Evolutionary conservation across 2,329 filamentous ascomycete genomes (phyloP).

Genomic region (Cryphonectria parasitica): DNA sequence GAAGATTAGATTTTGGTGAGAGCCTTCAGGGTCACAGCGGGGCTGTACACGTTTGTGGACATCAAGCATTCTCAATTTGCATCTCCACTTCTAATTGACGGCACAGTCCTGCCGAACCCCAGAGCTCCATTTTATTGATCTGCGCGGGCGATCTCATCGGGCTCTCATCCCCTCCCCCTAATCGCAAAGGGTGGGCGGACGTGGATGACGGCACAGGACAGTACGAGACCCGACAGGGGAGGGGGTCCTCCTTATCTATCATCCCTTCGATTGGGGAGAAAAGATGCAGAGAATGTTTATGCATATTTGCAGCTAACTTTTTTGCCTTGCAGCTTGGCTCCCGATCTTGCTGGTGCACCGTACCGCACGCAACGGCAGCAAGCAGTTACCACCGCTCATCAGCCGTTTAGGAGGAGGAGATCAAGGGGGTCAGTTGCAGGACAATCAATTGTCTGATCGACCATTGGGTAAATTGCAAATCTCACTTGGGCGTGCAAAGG

Average conservation of each 20-base stretch:
- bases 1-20: not conserved
- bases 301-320: conserved; percentile 9
- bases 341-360: not conserved
- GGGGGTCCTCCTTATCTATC: not conserved
- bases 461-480: conserved; percentile 8
- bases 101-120: conserved; percentile 9
- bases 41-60: not conserved
- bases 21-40: not conserved
- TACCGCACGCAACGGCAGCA: not conserved
- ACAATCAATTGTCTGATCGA: not conserved
- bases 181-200: not conserved
- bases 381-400: not conserved
- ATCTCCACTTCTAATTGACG: conserved; percentile 6
- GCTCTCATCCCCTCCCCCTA: not conserved
- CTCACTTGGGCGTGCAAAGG: not conserved
- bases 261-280: conserved; percentile 6
- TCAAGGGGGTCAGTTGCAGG: not conserved
- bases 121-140: conserved; percentile 9
- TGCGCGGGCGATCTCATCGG: conserved; percentile 4
- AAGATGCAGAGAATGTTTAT: conserved; percentile 12
- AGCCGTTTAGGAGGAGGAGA: not conserved
- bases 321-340: not conserved
- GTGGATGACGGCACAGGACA: not conserved
- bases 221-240: conserved; percentile 19
- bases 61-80: conserved; percentile 9